These are phyloP conservation scores for Hanseniaspora osmophila DNA, from an alignment of 805 yeast species.

Conservation along the genomic window DNA sequence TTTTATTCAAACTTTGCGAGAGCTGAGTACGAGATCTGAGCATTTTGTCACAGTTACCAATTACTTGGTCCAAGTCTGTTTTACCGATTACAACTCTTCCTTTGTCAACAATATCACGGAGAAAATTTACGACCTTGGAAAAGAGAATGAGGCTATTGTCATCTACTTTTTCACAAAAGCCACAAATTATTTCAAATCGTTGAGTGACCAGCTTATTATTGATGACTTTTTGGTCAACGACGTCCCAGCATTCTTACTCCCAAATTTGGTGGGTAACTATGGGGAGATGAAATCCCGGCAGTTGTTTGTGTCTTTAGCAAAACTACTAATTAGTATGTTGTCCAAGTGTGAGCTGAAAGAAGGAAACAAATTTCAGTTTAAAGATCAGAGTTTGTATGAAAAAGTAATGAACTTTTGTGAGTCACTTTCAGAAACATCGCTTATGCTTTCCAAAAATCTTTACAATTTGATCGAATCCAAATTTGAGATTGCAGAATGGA, in stretches of 20 bases:
- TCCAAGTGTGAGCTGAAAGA: background rate
- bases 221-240: slow-evolving; percentile 17
- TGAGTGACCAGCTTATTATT: slow-evolving; percentile 18
- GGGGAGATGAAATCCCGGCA: slow-evolving; percentile 7
- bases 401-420: background rate
- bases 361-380: background rate
- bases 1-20: slow-evolving; percentile 12
- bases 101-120: slow-evolving; percentile 15
- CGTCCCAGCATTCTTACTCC: slow-evolving; percentile 13
- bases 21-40: background rate
- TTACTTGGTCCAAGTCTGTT: slow-evolving; percentile 17
- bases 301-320: slow-evolving; percentile 15
- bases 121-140: slow-evolving; percentile 10
- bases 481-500: background rate
- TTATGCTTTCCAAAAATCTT: background rate
- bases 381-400: background rate
- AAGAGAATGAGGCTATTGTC: slow-evolving; percentile 7
- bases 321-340: slow-evolving; percentile 13
- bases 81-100: slow-evolving; percentile 18
- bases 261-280: slow-evolving; percentile 12
- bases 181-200: slow-evolving; percentile 13
- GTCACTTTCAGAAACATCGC: background rate
- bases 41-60: slow-evolving; percentile 10
- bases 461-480: background rate
- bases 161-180: slow-evolving; percentile 18